phyloP scores from a whole-genome alignment of 2,329 filamentous ascomycete genomes.

The Cladosporium sp. region DNA sequence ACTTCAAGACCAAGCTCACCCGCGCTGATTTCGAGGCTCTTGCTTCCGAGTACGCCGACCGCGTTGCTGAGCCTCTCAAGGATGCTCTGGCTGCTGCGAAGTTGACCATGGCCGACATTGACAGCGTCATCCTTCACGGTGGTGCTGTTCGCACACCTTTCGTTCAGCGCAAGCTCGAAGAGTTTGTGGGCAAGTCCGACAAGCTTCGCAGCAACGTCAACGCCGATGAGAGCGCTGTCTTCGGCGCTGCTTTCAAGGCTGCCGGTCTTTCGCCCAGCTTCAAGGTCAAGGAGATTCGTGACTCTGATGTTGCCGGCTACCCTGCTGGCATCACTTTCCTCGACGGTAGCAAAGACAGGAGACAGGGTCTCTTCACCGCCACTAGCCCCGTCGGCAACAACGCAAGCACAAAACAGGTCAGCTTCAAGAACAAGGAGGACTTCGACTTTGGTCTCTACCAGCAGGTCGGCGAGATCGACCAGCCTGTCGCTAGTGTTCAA shows the following conservation, averaged over 20 bases:
- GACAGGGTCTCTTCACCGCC: slow-evolving; percentile 81
- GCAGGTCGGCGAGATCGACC: slow-evolving; percentile 59
- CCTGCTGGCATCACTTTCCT: slow-evolving; percentile 74
- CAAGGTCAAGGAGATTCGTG: slow-evolving; percentile 93
- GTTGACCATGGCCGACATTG: slow-evolving; percentile 72
- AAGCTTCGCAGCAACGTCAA: slow-evolving; percentile 95
- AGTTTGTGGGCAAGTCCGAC: slow-evolving; percentile 66
- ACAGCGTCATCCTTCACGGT: slow-evolving; percentile 91
- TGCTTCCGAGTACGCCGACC: slow-evolving; percentile 64
- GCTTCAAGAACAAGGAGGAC: slow-evolving; percentile 79
- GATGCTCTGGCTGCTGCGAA: slow-evolving; percentile 73
- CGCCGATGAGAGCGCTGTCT: slow-evolving; percentile 92
- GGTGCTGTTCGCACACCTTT: slow-evolving; percentile 90
- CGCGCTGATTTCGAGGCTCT: slow-evolving; percentile 80
- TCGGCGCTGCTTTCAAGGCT: slow-evolving; percentile 92
- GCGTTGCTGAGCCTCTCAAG: slow-evolving; percentile 69
- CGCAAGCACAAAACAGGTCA: slow-evolving; percentile 72
- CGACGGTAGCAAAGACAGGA: slow-evolving; percentile 62
- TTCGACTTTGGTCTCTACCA: slow-evolving; percentile 81
- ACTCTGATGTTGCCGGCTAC: slow-evolving; percentile 75
- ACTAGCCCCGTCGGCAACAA: slow-evolving; percentile 67
- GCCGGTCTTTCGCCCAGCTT: slow-evolving; percentile 92
- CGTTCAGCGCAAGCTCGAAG: slow-evolving; percentile 85
- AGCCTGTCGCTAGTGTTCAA: slow-evolving; percentile 64
- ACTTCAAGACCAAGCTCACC: slow-evolving; percentile 87